phyloP scores from a whole-genome alignment of 2,329 filamentous ascomycete genomes.

The Hypoxylon sp. region DNA sequence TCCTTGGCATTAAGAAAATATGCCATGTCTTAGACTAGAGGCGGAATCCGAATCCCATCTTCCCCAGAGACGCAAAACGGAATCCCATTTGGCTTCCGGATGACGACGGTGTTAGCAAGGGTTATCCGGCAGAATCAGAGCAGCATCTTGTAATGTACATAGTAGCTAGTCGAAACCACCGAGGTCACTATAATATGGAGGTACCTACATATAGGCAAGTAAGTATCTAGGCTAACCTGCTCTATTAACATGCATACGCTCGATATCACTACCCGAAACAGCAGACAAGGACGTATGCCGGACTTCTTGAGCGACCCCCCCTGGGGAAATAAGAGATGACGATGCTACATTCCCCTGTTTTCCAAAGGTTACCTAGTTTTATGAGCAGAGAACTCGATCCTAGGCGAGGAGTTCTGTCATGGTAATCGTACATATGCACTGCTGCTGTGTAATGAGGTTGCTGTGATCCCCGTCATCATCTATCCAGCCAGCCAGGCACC shows the following conservation, averaged over 20 bases:
- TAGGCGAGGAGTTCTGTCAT: conserved; percentile 25
- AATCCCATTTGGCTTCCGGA: conserved; percentile 10
- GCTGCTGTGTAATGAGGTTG: conserved; percentile 19
- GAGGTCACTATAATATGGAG: too few relatives aligned
- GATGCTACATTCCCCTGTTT: not conserved
- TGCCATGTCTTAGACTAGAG: conserved; percentile 20
- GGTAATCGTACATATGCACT: conserved; percentile 23
- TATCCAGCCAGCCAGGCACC: too few relatives aligned
- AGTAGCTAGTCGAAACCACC: not conserved
- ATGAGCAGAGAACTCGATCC: conserved; percentile 24
- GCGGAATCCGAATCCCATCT: not conserved
- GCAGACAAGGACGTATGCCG: conserved; percentile 2
- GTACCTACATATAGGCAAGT: too few relatives aligned
- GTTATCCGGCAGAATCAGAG: not conserved
- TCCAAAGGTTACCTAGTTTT: not conserved
- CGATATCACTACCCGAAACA: conserved; percentile 16
- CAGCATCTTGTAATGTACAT: too few relatives aligned
- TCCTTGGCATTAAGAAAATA: conserved; percentile 17
- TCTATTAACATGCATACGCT: too few relatives aligned
- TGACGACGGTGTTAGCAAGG: not conserved
- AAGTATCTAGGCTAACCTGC: too few relatives aligned
- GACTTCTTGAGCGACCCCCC: not conserved
- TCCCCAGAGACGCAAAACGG: not conserved
- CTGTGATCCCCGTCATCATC: conserved; percentile 17
- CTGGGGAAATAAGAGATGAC: conserved; percentile 1